Evolutionary conservation across 441 rosid genomes (phyloP).

Genomic region (Metrosideros polymorpha): DNA sequence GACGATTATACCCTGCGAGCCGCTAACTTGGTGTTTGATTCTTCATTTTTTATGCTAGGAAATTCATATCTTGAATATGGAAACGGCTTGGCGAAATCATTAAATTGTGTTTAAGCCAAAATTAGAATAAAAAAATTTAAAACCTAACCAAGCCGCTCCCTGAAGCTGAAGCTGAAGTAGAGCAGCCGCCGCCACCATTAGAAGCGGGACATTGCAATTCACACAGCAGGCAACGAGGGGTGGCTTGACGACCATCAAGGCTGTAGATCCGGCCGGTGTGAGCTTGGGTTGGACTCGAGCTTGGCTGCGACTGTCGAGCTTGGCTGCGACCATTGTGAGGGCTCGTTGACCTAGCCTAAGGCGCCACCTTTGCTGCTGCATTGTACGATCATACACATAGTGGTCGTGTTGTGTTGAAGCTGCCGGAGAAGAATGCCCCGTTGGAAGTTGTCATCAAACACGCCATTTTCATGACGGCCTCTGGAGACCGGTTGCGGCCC

Average conservation of each 20-base stretch:
- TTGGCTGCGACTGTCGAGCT: background rate
- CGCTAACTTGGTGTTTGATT: background rate
- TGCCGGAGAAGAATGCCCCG: background rate
- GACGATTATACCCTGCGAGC: background rate
- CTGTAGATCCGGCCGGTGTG: rapidly evolving
- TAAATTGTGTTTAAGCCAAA: background rate
- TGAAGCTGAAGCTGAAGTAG: too few species aligned
- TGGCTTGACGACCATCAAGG: background rate
- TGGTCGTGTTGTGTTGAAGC: rapidly evolving
- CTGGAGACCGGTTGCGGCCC: rapidly evolving
- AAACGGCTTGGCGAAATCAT: background rate
- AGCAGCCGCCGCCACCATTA: rapidly evolving
- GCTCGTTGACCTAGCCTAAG: background rate
- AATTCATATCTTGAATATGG: background rate
- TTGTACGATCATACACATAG: background rate
- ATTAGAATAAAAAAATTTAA: background rate
- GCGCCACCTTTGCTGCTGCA: background rate
- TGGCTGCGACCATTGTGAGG: background rate
- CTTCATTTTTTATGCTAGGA: background rate
- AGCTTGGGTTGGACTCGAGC: background rate
- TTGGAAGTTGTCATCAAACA: background rate
- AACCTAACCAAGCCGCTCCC: background rate
- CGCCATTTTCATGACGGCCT: background rate
- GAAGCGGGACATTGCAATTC: background rate
- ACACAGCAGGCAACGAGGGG: background rate